Evolutionary conservation across 2,329 filamentous ascomycete species (phyloP), one percentile per base, ranked within the genome.

Genomic region (Pseudogymnoascus sp.): DNA sequence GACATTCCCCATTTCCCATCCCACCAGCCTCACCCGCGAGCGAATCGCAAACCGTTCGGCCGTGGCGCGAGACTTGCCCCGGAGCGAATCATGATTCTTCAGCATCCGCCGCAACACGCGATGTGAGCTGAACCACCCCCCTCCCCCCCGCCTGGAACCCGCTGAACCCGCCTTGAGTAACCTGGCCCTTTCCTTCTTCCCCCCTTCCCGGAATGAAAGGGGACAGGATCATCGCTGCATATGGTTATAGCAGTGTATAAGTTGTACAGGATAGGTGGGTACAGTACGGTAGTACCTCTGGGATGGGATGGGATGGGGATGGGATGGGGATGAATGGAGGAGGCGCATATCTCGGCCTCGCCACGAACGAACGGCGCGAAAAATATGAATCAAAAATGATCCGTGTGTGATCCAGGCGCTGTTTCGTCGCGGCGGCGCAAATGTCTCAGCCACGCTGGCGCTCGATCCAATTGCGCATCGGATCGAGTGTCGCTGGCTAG

Each of bases 401-500:
- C 18, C 46, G 46, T 18, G 25, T 56, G n/a, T 16, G 25, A 31
- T 56, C 46, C 25, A 56, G 46, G 28, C 46, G 25, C 46, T 56
- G 46, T 56, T 56, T 56, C 46, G 46, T 56, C 46, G 46, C 25
- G 21, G 21, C 21, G 21, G 46, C 46, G 25, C 46, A 56, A 56
- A 56, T 56, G 46, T 56, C 46, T 56, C 46, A 56, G 46, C 25
- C 46, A 56, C 46, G 25, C 46, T 34, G n/a, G 25, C 25, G 46
- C 46, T 31, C 46, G 46, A 56, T 34, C 46, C 46, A 56, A 34
- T 56, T 56, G 46, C 46, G 46, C 46, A 56, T 56, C 25, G 46
- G 46, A 56, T 56, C 46, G 46, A 56, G 46, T 5, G 46, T 56
- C 9, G n/a, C n/a, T 34, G 25, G n/a, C 46, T 34, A 34, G 46